Base-by-base conservation (phyloP, 169 alveolate genomes). In the Condylostoma magnum region DNA sequence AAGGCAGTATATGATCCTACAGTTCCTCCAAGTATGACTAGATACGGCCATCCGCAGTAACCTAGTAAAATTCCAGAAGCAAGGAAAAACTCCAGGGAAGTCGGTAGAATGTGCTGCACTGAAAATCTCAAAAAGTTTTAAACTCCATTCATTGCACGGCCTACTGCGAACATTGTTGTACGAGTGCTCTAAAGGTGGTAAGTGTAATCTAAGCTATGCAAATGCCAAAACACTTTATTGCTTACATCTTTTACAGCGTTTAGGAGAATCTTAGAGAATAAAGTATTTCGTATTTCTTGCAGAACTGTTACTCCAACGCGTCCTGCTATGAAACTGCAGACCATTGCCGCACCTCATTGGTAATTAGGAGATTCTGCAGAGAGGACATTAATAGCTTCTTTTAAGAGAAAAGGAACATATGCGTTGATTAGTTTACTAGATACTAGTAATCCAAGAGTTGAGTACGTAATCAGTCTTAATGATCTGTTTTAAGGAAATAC, bases 111-210 rank as follows among this genome's bases (percentile, higher is more conserved):
- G 30, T 68, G 56, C 1, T 80, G 82, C 6, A 79, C 3, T 8
- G 58, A 12, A 71, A 84, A 79, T 20, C 85, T 56, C 2, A 71
- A 31, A 31, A 66, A 83, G 43, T 33, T 60, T 41, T 84, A 87
- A 0, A 84, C 47, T 0, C 85, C 79, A 47, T 43, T 48, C 34
- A 84, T 37, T n/a, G 91, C 85, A 41, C 69, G 74, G 28, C 54
- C 63, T 6, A 84, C 79, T 27, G 87, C 83, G 67, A 77, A 84
- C 18, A 84, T 65, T 18, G 91, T 84, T 36, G 78, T 76, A 53
- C 69, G 79, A 3, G 83, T 48, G 41, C 73, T 37, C 4, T 74
- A 63, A 27, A 52, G 84, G 69, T 84, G 91, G 47, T 47, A 84
- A 43, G 82, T 50, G 18, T 79, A 46, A 44, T 84, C 91, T 18